phyloP scores from a whole-genome alignment of 495 filamentous ascomycete genomes.

The Ramalina peruviana region DNA sequence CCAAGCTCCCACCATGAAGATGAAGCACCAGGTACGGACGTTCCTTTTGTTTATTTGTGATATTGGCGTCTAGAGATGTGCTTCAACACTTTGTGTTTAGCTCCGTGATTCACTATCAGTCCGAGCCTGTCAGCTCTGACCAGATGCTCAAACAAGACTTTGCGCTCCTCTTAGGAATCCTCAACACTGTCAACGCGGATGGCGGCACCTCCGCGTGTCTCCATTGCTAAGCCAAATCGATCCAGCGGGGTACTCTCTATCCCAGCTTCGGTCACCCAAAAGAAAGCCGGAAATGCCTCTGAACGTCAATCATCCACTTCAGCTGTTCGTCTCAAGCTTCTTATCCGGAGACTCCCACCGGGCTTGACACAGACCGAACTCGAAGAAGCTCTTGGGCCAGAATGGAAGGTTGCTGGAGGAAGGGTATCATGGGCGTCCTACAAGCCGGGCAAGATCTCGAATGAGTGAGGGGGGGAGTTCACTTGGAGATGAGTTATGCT shows the following conservation, averaged over 20 bases:
- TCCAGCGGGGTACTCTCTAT: conserved; percentile 44
- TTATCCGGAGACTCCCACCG: conserved; percentile 76
- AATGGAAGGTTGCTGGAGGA: conserved; percentile 65
- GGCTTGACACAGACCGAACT: conserved; percentile 74
- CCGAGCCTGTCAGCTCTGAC: too few species aligned
- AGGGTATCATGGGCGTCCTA: conserved; percentile 76
- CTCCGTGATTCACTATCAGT: too few species aligned
- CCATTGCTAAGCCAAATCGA: conserved; percentile 11
- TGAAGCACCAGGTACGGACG: too few species aligned
- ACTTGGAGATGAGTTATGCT: conserved; percentile 3
- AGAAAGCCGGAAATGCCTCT: conserved; percentile 33
- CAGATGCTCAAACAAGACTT: too few species aligned
- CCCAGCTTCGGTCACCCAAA: conserved; percentile 42
- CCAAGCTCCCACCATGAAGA: too few species aligned
- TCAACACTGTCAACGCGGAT: not conserved
- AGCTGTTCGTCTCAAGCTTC: conserved; percentile 61
- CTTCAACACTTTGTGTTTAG: too few species aligned
- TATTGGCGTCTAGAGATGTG: too few species aligned
- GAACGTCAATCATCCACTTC: conserved; percentile 38
- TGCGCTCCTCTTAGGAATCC: too few species aligned
- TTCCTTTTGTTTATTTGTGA: too few species aligned
- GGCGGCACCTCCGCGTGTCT: conserved; percentile 6
- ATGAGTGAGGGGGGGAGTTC: conserved; percentile 47
- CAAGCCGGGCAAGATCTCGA: conserved; percentile 70
- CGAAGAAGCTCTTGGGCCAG: conserved; percentile 54